Base-by-base conservation (phyloP, 2,329 filamentous ascomycete genomes). In the Aspergillus tubingensis region DNA sequence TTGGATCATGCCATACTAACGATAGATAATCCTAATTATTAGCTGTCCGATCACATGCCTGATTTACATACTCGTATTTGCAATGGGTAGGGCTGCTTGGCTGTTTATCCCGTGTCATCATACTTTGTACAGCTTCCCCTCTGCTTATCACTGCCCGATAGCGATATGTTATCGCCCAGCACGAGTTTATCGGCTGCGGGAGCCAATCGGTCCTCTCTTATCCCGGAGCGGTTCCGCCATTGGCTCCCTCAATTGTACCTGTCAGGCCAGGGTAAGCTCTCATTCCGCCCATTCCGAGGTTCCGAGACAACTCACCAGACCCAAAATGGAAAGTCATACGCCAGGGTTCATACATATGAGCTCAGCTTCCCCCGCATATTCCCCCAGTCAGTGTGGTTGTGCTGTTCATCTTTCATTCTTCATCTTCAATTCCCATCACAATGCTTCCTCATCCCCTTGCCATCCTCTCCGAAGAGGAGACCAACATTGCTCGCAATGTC, bases 391-490 rank as follows among this genome's bases (percentile, higher is more conserved):
- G 23, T 44, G 5, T 54, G 23, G 41, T 30, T 41, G 7, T 48
- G 39, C n/a, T 39, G 15, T 38, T 36, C 41, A 21, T 32, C 38
- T 32, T 57, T 30, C 15, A 10, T 32, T 43, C 4, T 8, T 15
- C 21, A 47, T 54, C 21, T 17, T 27, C 23, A 21, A 5, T 17
- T 43, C 19, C n/a, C 19, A 25, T 50, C 25, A 60, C 36, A 47
- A 73, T 75, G 68, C 43, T 64, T n/a, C 65, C 67, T 49, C 74
- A 76, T 49, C 74, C 74, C 8, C 68, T 76, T 8, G 64, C 71
- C 25, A 72, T 72, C 48, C 73, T 76, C 63, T 74, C 73, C 10
- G 67, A 69, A 49, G 65, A 65, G 30, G 74, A 76, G 62, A 74
- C 69, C 39, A 74, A 74, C 52, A 41, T 69, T 25, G 74, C 74